A percentile compares a stretch with the other conserved stretches of the same genome.
Evolutionary conservation across 1,284 basidiomycete species (phyloP).

Genomic region (Cutaneotrichosporon daszewskae): DNA sequence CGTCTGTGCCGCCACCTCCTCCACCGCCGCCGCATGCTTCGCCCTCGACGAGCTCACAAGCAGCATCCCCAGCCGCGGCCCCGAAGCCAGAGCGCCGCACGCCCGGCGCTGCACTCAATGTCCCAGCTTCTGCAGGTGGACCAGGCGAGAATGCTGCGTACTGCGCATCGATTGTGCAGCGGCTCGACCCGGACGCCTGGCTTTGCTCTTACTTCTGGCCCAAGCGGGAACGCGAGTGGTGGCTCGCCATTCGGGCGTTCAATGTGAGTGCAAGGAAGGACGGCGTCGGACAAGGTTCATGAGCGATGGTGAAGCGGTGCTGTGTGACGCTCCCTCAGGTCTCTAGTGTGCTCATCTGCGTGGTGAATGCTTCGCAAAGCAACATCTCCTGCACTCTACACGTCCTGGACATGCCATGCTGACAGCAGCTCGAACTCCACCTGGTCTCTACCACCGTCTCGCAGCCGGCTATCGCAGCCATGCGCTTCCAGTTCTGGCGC

Average conservation of each 20-base stretch:
- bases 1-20: conserved; percentile 1
- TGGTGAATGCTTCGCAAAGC: too few relatives aligned
- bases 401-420: too few relatives aligned
- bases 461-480: conserved; percentile 71
- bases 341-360: too few relatives aligned
- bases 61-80: neutral
- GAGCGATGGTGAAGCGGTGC: too few relatives aligned
- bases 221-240: conserved; percentile 58
- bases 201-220: conserved; percentile 74
- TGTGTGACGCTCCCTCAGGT: too few relatives aligned
- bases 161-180: conserved; percentile 42
- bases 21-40: neutral
- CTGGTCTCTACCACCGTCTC: conserved; percentile 72
- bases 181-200: conserved; percentile 60
- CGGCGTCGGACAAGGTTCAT: too few relatives aligned
- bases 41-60: neutral
- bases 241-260: conserved; percentile 78
- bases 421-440: conserved; percentile 71
- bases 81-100: conserved; percentile 4
- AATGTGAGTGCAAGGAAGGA: conserved; percentile 63
- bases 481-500: conserved; percentile 89
- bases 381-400: too few relatives aligned
- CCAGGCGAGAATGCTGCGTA: conserved; percentile 40
- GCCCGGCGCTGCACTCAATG: conserved; percentile 16
- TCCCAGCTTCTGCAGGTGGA: conserved; percentile 24